Base-by-base conservation (phyloP, 495 filamentous ascomycete species). In the Poronia punctata region DNA sequence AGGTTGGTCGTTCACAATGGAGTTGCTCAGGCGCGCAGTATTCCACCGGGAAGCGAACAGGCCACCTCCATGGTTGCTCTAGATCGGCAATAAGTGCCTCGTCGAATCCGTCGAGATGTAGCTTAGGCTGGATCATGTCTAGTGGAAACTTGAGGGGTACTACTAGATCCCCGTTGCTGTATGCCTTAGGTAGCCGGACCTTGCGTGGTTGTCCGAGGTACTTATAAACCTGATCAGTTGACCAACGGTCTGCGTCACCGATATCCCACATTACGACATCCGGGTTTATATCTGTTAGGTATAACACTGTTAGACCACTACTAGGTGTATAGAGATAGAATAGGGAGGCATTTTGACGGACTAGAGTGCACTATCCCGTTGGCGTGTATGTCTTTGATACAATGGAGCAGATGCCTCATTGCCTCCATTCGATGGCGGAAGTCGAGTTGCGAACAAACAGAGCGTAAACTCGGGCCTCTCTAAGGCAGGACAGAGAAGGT, bases 11-110 rank as follows among this genome's bases (percentile, higher is more conserved):
- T 44, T 38, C 30, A 15, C 44, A 24, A 49, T 65, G 55, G 26
- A 61, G 35, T 8, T 50, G 46, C 16, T 63, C 60, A 30, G 61
- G 57, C 41, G 59, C 55, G 40, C 57, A 61, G 35, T 35, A 57
- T 21, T 33, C 17, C 19, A 35, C 9, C 18, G 52, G 50, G 16
- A 50, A 46, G 37, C 52, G 48, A 45, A 26, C 40, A 38, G 30
- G 40, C 22, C 43, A 37, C 26, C n/a, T 29, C 8, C 17, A 38
- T 34, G 16, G 52, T 39, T 22, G 52, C 45, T 16, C 36, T n/a
- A n/a, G n/a, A n/a, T n/a, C 40, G 16, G 46, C 16, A 40, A 53
- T 50, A 31, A 49, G 54, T 9, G 57, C 12, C 10, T 35, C 27
- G 15, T 27, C 39, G 21, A 46, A 46, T 24, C 43, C 43, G n/a